A percentile compares a stretch with the other conserved stretches of the same genome.
Conservation (phyloP, 2,329 filamentous ascomycete species). For the Tolypocladium guangdongense region DNA sequence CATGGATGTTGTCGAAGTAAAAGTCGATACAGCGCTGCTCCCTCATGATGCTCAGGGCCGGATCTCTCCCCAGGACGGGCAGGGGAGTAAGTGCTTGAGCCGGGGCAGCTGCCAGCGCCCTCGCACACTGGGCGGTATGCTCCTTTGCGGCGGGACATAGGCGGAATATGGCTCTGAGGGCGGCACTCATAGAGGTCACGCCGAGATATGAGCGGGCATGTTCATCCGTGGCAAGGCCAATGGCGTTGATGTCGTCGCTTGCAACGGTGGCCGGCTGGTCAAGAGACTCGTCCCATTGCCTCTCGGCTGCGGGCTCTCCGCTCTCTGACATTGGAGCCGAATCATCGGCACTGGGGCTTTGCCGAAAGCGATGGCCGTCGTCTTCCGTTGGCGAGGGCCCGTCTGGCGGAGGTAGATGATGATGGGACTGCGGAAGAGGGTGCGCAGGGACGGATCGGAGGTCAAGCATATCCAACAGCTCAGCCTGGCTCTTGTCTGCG, state of each 20-base stretch:
- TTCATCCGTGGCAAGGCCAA: constrained; percentile 37
- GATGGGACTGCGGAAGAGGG: background rate
- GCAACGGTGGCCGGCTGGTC: constrained; percentile 12
- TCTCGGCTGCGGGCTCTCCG: constrained; percentile 14
- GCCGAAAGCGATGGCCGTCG: background rate
- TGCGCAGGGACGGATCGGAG: background rate
- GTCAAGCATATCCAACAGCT: constrained; percentile 10
- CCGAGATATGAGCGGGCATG: constrained; percentile 50
- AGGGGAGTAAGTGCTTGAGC: constrained; percentile 18
- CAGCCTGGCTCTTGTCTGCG: constrained; percentile 8
- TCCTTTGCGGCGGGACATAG: constrained; percentile 19
- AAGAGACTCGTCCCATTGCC: constrained; percentile 17
- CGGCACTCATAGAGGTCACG: constrained; percentile 53
- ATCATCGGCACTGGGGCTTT: constrained; percentile 4
- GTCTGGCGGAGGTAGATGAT: background rate
- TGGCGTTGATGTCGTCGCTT: constrained; percentile 21
- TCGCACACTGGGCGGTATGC: constrained; percentile 13
- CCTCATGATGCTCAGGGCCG: constrained; percentile 23
- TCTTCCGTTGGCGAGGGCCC: background rate
- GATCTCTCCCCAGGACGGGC: constrained; percentile 28
- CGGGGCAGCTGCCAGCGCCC: constrained; percentile 11
- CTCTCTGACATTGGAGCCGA: constrained; percentile 15
- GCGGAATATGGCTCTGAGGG: constrained; percentile 44
- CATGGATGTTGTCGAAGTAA: constrained; percentile 51
- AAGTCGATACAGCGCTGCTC: constrained; percentile 38